Evolutionary conservation across 1,284 basidiomycete genomes (phyloP), one percentile per base, ranked within the genome.

Genomic region (Boletellus dicymbophilus): DNA sequence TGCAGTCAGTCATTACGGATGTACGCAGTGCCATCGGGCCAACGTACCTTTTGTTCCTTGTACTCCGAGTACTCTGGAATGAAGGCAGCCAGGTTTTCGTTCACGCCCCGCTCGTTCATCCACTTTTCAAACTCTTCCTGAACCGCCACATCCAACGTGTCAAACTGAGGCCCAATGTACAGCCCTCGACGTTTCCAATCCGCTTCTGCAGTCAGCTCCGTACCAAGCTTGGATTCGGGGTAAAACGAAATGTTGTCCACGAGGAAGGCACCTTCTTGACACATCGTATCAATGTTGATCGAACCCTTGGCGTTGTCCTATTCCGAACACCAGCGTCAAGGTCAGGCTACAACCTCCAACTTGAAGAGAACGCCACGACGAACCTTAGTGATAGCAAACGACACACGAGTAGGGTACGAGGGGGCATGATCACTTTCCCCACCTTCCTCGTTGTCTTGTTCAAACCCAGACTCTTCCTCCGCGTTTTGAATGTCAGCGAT

Each of bases 101-200:
- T 85, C 60, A 99, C 79, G 12, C 93, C 95, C 51, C 96, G 85
- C 40, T 60, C 60, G 26, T 61, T 59, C 51, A 75, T 34, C 57
- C 72, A 75, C 43, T 60, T 61, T 48, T 72, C 63, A 49, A 75
- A 68, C 41, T 62, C 69, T 43, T 63, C 62, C 44, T 98, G 96
- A 11, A 99, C 83, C 7, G 71, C 69, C 28, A 88, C 78, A 66
- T 98, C 96, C 41, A 98, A 84, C 46, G 94, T 92, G 54, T 96
- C 93, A 65, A 98, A 98, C 74, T 86, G 84, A 48, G 95, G 95
- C 4, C 95, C 95, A 66, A 97, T 85, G 78, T 97, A 98, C 58
- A 90, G 74, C 10, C 90, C 93, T 37, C 95, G 83, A 46, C 95
- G 84, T 66, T 88, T 88, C 92, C 92, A 98, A 74, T 98, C 95